Evolutionary conservation across 768 basidiomycete species (phyloP), one percentile per base, ranked within the genome.

Genomic region (Porpolomopsis calyptriformis): DNA sequence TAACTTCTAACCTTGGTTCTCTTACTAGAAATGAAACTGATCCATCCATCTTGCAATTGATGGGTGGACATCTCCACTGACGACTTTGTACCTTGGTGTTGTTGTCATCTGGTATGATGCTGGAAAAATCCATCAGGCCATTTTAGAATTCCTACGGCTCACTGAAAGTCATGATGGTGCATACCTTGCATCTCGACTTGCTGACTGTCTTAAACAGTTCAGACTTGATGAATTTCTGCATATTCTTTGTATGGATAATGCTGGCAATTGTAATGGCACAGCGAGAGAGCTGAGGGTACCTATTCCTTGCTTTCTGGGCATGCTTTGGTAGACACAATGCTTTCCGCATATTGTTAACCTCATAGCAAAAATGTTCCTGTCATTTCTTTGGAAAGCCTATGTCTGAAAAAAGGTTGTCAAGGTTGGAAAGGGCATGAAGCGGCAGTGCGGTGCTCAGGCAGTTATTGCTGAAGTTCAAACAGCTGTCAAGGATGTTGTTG

Each of bases 61-160:
- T 55, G 59, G 66, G 14, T 66, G 66, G 64, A 64, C 62, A 2
- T 52, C 58, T 12, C 63, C 64, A 9, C 42, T 61, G 19, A 50
- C 49, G 1, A 43, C 51, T 7, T 58, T 59, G 5, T 64, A 58
- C 44, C 57, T 65, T 12, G 62, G 64, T 2, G 45, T 64, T 33
- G 62, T 62, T 18, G 46, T 68, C 14, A 41, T 57, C 16, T 60
- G 58, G 65, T 56, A 49, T 52, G 49, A 49, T 1, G 25, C 53
- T 12, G 63, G 65, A 2, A 29, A 33, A 11, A 60, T 65, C 10
- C 57, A 60, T 41, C 55, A 53, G 6, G 45, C 55, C 4, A 55
- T 62, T 19, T 53, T 68, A 2, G 66, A 66, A 38, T 68, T 66
- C 47, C 58, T 64, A 12, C 42, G 55, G 63, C 65, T 66, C 3